These are phyloP conservation scores for Colletotrichum endophyticum DNA, from an alignment of 2,329 filamentous ascomycete species.

Conservation along the genomic window DNA sequence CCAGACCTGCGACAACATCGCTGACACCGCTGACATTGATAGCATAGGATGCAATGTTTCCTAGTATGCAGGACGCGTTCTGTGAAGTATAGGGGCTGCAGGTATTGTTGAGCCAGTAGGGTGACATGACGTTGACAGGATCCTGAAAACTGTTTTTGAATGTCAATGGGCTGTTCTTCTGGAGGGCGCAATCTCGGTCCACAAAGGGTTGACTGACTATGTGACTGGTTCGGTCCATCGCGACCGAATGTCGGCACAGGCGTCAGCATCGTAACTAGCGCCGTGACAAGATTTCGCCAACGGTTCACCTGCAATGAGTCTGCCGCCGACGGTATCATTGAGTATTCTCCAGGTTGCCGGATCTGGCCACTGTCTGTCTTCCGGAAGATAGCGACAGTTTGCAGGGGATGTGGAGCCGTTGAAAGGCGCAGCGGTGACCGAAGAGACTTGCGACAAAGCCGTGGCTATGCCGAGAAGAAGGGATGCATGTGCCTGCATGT, in stretches of 20 bases:
- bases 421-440: not conserved
- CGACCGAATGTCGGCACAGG: not conserved
- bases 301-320: not conserved
- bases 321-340: not conserved
- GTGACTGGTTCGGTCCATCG: not conserved
- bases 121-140: conserved; percentile 26
- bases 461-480: not conserved
- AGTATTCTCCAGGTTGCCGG: not conserved
- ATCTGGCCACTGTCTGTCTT: not conserved
- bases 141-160: not conserved
- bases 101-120: conserved; percentile 28
- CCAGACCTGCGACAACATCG: conserved; percentile 35
- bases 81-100: conserved; percentile 32
- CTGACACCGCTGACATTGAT: conserved; percentile 25
- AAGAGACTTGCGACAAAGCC: not conserved
- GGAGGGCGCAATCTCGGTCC: not conserved
- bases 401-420: not conserved
- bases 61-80: conserved; percentile 38
- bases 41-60: conserved; percentile 32
- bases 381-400: not conserved
- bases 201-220: not conserved
- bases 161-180: not conserved
- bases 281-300: not conserved
- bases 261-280: not conserved
- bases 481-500: not conserved